Evolutionary conservation across 2,329 filamentous ascomycete species (phyloP).

Genomic region (Colletotrichum musicola): DNA sequence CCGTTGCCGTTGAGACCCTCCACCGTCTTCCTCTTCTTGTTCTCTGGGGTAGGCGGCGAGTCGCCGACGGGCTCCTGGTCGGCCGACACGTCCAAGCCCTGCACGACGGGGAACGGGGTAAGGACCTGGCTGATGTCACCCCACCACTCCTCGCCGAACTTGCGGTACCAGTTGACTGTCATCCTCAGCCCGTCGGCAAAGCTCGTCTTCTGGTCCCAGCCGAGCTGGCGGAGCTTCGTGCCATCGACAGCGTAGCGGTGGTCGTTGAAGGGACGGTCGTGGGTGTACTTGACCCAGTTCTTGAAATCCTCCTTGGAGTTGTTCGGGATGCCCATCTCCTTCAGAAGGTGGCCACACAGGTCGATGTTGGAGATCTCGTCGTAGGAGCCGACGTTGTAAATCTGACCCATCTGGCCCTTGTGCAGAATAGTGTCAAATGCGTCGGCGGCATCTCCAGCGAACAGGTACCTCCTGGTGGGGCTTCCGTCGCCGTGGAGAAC

Average conservation of each 20-base stretch:
- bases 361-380: slow-evolving; percentile 83
- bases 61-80: slow-evolving; percentile 58
- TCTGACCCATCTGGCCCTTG: slow-evolving; percentile 78
- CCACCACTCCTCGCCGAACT: slow-evolving; percentile 78
- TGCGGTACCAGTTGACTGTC: slow-evolving; percentile 78
- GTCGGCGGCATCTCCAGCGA: slow-evolving; percentile 82
- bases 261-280: slow-evolving; percentile 85
- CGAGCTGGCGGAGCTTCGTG: slow-evolving; percentile 74
- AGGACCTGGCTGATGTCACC: slow-evolving; percentile 77
- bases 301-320: slow-evolving; percentile 65
- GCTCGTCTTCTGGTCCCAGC: slow-evolving; percentile 76
- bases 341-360: slow-evolving; percentile 74
- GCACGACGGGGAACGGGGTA: slow-evolving; percentile 75
- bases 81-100: slow-evolving; percentile 65
- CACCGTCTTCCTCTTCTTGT: slow-evolving; percentile 41
- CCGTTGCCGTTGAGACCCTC: not conserved
- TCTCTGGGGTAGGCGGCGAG: slow-evolving; percentile 43
- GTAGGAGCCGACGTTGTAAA: slow-evolving; percentile 85
- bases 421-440: slow-evolving; percentile 89
- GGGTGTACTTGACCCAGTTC: slow-evolving; percentile 79
- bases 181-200: slow-evolving; percentile 73
- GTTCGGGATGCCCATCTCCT: slow-evolving; percentile 69
- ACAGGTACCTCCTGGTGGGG: slow-evolving; percentile 81
- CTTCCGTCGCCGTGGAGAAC: slow-evolving; percentile 83
- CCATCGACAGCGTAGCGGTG: slow-evolving; percentile 79